Conservation (phyloP, 2,329 filamentous ascomycete genomes). For the Chaetomium sp. region DNA sequence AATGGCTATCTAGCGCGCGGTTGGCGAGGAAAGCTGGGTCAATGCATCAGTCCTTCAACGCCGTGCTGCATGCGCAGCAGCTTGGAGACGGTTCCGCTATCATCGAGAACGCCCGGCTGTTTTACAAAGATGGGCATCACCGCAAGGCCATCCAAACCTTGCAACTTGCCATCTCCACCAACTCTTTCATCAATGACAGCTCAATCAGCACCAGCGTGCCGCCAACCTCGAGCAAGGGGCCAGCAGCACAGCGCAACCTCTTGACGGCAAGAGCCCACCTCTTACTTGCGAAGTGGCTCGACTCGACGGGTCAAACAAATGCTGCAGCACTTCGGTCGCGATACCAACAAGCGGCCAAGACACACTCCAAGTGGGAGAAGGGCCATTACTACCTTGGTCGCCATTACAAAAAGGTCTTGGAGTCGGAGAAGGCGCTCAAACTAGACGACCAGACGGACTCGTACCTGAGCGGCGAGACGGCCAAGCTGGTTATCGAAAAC, state of each 20-base stretch:
- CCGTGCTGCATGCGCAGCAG: conserved; percentile 83
- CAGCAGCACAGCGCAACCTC: conserved; percentile 56
- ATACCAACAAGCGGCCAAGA: conserved; percentile 80
- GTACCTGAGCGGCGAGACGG: conserved; percentile 78
- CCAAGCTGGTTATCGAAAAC: conserved; percentile 90
- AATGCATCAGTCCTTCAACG: conserved; percentile 87
- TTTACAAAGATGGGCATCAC: conserved; percentile 93
- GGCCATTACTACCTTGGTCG: conserved; percentile 96
- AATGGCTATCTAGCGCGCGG: conserved; percentile 84
- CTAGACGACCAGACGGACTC: conserved; percentile 75
- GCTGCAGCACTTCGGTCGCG: conserved; percentile 75
- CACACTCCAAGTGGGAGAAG: conserved; percentile 81
- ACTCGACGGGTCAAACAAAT: conserved; percentile 90
- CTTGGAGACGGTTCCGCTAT: conserved; percentile 84
- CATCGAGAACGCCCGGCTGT: conserved; percentile 88
- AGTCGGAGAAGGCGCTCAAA: conserved; percentile 80
- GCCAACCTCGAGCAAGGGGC: conserved; percentile 45
- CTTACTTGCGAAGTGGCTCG: conserved; percentile 93
- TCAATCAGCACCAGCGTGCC: conserved; percentile 38
- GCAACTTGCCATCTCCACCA: conserved; percentile 79
- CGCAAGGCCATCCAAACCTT: conserved; percentile 93
- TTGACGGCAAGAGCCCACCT: conserved; percentile 79
- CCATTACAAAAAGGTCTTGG: conserved; percentile 94
- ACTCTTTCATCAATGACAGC: conserved; percentile 61
- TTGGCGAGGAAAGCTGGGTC: conserved; percentile 84